A percentile compares a stretch with the other conserved stretches of the same genome.
phyloP scores from a whole-genome alignment of 2,329 filamentous ascomycete genomes.

The Huntiella savannae region DNA sequence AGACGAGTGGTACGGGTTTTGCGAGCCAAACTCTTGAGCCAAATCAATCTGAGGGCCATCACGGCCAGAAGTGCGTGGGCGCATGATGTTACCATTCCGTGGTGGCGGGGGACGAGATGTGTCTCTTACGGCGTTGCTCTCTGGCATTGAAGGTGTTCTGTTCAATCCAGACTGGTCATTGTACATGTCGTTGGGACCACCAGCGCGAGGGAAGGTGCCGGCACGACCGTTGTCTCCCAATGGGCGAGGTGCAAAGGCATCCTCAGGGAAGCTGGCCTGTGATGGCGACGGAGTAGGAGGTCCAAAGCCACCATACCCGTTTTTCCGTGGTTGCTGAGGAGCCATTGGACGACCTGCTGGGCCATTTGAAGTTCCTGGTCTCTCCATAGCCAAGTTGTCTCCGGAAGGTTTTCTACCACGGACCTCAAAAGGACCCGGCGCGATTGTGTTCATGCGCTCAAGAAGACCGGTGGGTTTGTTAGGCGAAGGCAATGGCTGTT shows the following conservation, averaged over 20 bases:
- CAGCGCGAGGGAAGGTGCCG: slow-evolving; percentile 32
- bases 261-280: slow-evolving; percentile 11
- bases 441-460: slow-evolving; percentile 45
- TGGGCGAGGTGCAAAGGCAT: slow-evolving; percentile 20
- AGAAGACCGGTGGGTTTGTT: slow-evolving; percentile 24
- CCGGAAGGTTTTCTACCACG: slow-evolving; percentile 18
- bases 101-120: slow-evolving; percentile 31
- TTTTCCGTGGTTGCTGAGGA: slow-evolving; percentile 22
- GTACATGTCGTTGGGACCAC: slow-evolving; percentile 12
- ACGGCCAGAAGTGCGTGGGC: slow-evolving; percentile 22
- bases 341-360: slow-evolving; percentile 17
- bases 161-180: neutral
- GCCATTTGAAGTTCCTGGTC: slow-evolving; percentile 16
- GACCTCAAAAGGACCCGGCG: slow-evolving; percentile 45
- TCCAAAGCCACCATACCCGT: slow-evolving; percentile 40
- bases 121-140: slow-evolving; percentile 19
- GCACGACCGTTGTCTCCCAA: slow-evolving; percentile 25
- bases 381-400: slow-evolving; percentile 7
- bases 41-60: slow-evolving; percentile 31
- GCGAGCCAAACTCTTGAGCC: slow-evolving; percentile 38
- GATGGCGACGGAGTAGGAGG: slow-evolving; percentile 22
- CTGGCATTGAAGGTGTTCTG: slow-evolving; percentile 14
- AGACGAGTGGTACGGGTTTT: slow-evolving; percentile 43
- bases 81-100: slow-evolving; percentile 30
- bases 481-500: slow-evolving; percentile 31